Conservation (phyloP, 78 protist genomes). For the Dictyostelium firmibasis region DNA sequence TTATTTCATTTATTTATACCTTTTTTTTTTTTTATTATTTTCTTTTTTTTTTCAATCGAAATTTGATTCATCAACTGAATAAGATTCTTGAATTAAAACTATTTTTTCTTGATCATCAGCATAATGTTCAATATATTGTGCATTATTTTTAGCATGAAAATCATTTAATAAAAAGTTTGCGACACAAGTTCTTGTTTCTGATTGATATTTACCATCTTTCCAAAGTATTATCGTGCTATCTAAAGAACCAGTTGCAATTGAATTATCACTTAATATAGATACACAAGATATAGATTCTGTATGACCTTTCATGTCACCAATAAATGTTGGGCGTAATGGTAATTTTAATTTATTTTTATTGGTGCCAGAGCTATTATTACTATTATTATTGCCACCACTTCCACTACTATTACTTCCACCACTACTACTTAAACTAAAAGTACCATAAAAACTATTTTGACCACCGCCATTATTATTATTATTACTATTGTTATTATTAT, state of each 20-base stretch:
- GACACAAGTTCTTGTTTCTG: constrained; percentile 28
- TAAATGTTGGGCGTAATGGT: constrained; percentile 11
- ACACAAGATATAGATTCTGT: constrained; percentile 54
- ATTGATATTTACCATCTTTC: constrained; percentile 71
- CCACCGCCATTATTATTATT: not conserved
- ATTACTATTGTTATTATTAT: not conserved
- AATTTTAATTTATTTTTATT: not conserved
- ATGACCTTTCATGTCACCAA: constrained; percentile 73
- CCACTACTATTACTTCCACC: not conserved
- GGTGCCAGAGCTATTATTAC: too few relatives aligned
- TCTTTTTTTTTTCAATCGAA: not conserved
- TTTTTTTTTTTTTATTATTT: not conserved
- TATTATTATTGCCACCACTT: not conserved
- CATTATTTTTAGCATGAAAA: not conserved
- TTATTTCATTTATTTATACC: not conserved
- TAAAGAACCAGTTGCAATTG: constrained; percentile 64
- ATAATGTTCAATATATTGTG: not conserved
- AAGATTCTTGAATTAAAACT: not conserved
- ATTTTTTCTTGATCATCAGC: not conserved
- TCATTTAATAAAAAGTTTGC: not conserved
- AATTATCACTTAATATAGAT: constrained; percentile 25
- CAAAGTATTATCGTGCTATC: constrained; percentile 41
- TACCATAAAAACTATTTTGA: not conserved
- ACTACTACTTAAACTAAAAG: not conserved
- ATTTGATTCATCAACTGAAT: not conserved